Conservation (phyloP, 371 early-diverging fungal species). For the Mucor velutinosus region DNA sequence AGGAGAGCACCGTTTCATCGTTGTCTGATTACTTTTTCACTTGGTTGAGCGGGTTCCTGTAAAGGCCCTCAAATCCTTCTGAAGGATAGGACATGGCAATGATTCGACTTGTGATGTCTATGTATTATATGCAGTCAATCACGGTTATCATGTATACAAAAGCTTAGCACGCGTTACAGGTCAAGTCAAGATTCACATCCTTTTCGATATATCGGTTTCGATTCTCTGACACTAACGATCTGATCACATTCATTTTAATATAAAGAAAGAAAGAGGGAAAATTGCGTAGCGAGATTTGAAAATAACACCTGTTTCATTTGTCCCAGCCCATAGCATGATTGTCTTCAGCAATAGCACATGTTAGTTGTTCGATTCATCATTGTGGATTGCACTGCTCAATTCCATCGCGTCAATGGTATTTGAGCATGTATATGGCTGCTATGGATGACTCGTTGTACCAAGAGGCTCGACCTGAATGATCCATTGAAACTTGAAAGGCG, state of each 20-base stretch:
- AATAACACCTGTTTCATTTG: background rate
- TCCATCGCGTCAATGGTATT: background rate
- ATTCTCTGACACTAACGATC: conserved; percentile 54
- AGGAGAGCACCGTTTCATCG: background rate
- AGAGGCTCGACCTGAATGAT: background rate
- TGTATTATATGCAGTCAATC: background rate
- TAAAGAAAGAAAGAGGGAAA: background rate
- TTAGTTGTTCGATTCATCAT: background rate
- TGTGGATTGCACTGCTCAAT: background rate
- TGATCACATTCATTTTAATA: conserved; percentile 34
- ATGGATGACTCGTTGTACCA: background rate
- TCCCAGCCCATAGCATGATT: background rate
- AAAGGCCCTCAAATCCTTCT: conserved; percentile 63
- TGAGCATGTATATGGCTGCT: background rate
- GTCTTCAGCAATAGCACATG: background rate
- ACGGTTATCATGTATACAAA: too few species aligned
- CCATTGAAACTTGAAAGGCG: background rate
- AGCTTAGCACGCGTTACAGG: conserved; percentile 40
- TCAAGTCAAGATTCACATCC: conserved; percentile 66
- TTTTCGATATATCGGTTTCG: conserved; percentile 53
- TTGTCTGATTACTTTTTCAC: conserved; percentile 55
- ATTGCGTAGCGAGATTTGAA: background rate
- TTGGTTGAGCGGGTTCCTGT: conserved; percentile 60
- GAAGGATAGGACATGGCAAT: conserved; percentile 78
- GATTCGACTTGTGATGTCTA: conserved; percentile 65